These are phyloP conservation scores for Russula griseocarnosa DNA, from an alignment of 768 basidiomycete species.

Conservation along the genomic window DNA sequence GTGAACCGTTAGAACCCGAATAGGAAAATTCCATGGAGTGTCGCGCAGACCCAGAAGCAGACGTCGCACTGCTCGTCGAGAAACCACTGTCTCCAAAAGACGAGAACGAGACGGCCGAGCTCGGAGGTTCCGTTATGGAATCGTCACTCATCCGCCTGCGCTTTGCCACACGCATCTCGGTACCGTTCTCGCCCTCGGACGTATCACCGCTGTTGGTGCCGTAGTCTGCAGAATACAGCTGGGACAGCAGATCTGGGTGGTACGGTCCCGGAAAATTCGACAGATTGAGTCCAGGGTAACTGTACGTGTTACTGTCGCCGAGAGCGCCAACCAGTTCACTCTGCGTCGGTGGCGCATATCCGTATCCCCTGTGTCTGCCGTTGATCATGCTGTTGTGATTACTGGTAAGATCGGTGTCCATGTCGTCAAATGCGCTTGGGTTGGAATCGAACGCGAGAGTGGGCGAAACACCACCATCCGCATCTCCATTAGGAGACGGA, in stretches of 20 bases:
- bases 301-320: constrained; percentile 35
- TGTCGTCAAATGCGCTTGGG: constrained; percentile 11
- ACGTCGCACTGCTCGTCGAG: constrained; percentile 43
- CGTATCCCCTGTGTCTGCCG: constrained; percentile 29
- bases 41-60: constrained; percentile 54
- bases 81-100: constrained; percentile 44
- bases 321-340: constrained; percentile 54
- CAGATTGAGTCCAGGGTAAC: constrained; percentile 39
- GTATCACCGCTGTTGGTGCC: constrained; percentile 50
- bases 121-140: constrained; percentile 49
- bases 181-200: constrained; percentile 40
- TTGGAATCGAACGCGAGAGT: constrained; percentile 66
- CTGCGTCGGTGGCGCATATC: constrained; percentile 38
- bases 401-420: constrained; percentile 37
- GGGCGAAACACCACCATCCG: constrained; percentile 46
- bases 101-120: constrained; percentile 60
- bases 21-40: constrained; percentile 66
- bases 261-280: constrained; percentile 63
- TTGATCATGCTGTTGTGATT: constrained; percentile 43
- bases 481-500: constrained; percentile 55
- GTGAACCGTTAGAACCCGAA: constrained; percentile 42
- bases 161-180: constrained; percentile 50
- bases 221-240: constrained; percentile 51
- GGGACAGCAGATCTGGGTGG: constrained; percentile 65
- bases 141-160: constrained; percentile 66